Evolutionary conservation across 2,329 filamentous ascomycete genomes (phyloP), one percentile per base, ranked within the genome.

Genomic region (Septoria linicola): DNA sequence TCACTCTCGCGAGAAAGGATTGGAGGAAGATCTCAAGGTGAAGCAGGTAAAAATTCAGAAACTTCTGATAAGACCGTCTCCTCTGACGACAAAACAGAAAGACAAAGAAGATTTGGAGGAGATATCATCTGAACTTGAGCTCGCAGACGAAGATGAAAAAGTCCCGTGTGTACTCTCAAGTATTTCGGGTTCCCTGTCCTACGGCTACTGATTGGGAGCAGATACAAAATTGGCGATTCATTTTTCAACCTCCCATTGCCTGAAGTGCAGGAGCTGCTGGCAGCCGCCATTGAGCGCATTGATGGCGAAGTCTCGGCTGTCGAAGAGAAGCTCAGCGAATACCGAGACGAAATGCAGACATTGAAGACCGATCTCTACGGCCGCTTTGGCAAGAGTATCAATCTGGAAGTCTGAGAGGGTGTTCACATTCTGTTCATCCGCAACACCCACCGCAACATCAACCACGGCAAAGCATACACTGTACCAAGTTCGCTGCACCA

Each of bases 91-190:
- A 13, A 6, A 51, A 36, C 61, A 97, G 92, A 97, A 97, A 76
- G 92, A 97, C 71, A 97, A 96, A 74, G 93, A 99, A 72, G 93
- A 97, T 67, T 81, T 97, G 3, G 91, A 97, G 68, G 93, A 99
- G 70, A 81, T 99, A 48, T 87, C 86, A 1, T 88, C 80, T 47
- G 93, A 99, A 70, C 79, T 99, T 40, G 93, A 99, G 73, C 82
- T 99, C 14, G 89, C 89, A 45, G 92, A 97, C 70, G 93, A 99
- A 70, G 92, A 97, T 63, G 90, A 96, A 46, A 84, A 87, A 66
- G 84, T 99, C 17, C 91, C 89, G 88, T 96, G 80, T 69, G 85
- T 75, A n/a, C 11, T 4, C n/a, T 31, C 25, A 8, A 46, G 27
- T 60, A 5, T 35, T 36, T 20, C 11, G 40, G 41, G 16, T 44